phyloP scores from a whole-genome alignment of 192 early-diverging fungal genomes.

The Podila clonocystis region DNA sequence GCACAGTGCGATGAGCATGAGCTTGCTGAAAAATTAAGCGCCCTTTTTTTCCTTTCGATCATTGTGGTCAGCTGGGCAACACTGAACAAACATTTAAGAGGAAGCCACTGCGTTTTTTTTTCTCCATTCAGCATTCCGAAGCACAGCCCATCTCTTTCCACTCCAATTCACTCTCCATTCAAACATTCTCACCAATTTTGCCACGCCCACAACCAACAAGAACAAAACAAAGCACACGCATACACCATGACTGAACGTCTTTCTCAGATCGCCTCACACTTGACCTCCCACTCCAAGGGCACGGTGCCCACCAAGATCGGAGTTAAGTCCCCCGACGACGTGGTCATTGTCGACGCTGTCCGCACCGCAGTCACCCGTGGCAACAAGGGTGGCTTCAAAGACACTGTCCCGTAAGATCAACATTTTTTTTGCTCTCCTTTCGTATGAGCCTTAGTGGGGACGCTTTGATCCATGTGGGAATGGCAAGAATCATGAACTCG shows the following conservation, averaged over 20 bases:
- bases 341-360: conserved; percentile 80
- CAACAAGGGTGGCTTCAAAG: conserved; percentile 83
- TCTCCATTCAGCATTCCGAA: too few species aligned
- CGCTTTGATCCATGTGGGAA: conserved; percentile 1
- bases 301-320: conserved; percentile 45
- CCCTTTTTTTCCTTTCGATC: too few species aligned
- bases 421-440: not conserved
- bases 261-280: conserved; percentile 33
- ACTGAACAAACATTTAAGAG: too few species aligned
- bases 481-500: not conserved
- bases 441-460: not conserved
- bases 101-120: too few species aligned
- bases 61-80: too few species aligned
- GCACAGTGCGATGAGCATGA: too few species aligned
- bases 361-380: conserved; percentile 78
- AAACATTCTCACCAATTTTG: too few species aligned
- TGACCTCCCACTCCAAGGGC: not conserved
- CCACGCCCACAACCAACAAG: too few species aligned
- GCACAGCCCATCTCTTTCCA: too few species aligned
- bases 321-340: conserved; percentile 78
- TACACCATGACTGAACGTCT: conserved; percentile 15
- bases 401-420: conserved; percentile 64
- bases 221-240: not conserved
- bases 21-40: too few species aligned
- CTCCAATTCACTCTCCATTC: too few species aligned